Base-by-base conservation (phyloP, 805 yeast species). In the Yamadazyma ubonensis region DNA sequence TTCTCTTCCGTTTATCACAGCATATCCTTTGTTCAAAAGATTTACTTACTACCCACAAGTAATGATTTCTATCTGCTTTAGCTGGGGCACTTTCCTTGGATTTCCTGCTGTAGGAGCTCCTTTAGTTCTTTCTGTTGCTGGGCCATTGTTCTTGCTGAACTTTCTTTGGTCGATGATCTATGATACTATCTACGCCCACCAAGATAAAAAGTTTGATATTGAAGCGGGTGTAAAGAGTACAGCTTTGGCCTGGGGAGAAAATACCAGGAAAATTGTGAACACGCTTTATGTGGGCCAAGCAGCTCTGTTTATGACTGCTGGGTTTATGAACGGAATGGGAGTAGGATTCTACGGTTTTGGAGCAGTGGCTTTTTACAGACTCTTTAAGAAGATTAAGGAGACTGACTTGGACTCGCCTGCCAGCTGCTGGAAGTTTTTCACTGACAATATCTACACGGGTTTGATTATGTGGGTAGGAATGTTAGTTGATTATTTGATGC, bases 121-220 rank as follows among this genome's bases (percentile, higher is more conserved):
- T 1, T 75, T 91, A 75, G 76, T 83, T 52, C 72, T 78, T 69
- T 65, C 79, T 7, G 83, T 88, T 4, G 90, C 90, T 79, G 65
- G 78, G 3, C 87, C 96, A 0, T 67, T 93, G 35, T 87, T 83
- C 53, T 58, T 79, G 3, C 78, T 96, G 12, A 81, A 88, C 33
- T 84, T 81, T 55, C 71, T 83, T 40, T 93, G 99, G 99, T 83
- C 96, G 50, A 86, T 93, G 90, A 81, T 82, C 38, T 93, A 93
- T 63, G 99, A 93, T 61, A 88, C 99, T 2, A 78, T 93, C 28
- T 93, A 93, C 60, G 99, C 99, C 0, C 99, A 93, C 58, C 99
- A 93, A 65, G 99, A 93, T 63, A 93, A 93, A 65, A 65, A 61
- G 38, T 93, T 83, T 54, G 99, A 93, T 63, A 66, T 86, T 38